Evolutionary conservation across 2,329 filamentous ascomycete species (phyloP), one percentile per base, ranked within the genome.

Genomic region (Trichoderma sp.): DNA sequence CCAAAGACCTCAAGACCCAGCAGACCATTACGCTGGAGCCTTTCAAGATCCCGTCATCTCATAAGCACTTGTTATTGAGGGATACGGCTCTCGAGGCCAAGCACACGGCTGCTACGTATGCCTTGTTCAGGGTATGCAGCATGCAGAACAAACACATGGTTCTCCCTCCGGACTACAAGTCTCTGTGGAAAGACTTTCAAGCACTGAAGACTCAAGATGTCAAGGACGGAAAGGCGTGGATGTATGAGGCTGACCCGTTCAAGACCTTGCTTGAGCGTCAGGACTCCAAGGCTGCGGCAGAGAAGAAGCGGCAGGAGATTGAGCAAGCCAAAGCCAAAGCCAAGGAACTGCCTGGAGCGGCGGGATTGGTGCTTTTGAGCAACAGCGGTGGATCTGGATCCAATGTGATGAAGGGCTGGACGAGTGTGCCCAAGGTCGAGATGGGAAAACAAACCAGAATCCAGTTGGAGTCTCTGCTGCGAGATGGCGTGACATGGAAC

Each of bases 141-240:
- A 97, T 96, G 90, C 94, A 94, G 80, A 98, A 98, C 77, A 88
- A 97, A 75, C 93, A 97, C 77, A 96, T 94, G 83, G 95, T 94
- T 82, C 85, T 99, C 72, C 96, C 96, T 28, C 96, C 96, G 0
- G 92, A 91, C 69, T 96, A 97, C 80, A 91, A 90, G 76, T 88
- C 92, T 72, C 82, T 97, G 52, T 99, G 96, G 96, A 97, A 96
- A 77, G 90, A 94, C 69, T 97, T 99, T 73, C 87, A 91, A 71
- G 86, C 89, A 4, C 82, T 98, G 71, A 98, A 97, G 80, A 88
- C 88, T 72, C 87, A 89, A 73, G 95, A 97, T 74, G 83, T 93
- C 59, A 91, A 90, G 76, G 90, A 92, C 52, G 94, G 87, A n/a
- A 83, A 81, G 61, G 91, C 83, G 0, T 97, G 94, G 91, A 90